Conservation (phyloP, 495 filamentous ascomycete genomes). For the Penicillium paradoxum region DNA sequence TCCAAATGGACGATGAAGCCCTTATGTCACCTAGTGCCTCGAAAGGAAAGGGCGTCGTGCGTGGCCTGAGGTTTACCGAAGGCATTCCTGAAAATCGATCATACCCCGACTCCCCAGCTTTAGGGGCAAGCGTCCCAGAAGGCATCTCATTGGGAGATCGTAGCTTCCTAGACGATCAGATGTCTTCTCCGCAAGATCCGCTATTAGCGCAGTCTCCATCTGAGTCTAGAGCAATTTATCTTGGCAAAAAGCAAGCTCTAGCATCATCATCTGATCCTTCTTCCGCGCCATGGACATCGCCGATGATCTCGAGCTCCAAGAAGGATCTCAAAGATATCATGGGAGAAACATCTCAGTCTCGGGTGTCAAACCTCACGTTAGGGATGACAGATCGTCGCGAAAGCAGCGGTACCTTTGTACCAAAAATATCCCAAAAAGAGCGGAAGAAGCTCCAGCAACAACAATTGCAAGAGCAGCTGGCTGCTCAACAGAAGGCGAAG, state of each 20-base stretch:
- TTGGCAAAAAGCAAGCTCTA: constrained; percentile 19
- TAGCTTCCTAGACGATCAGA: constrained; percentile 32
- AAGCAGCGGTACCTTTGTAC: constrained; percentile 27
- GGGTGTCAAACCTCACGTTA: constrained; percentile 67
- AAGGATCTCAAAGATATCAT: constrained; percentile 81
- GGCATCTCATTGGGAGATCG: constrained; percentile 26
- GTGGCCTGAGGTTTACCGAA: constrained; percentile 16
- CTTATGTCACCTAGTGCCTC: constrained; percentile 22
- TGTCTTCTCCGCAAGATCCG: constrained; percentile 26
- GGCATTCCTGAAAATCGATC: constrained; percentile 15
- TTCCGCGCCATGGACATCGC: constrained; percentile 56
- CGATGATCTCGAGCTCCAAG: constrained; percentile 54
- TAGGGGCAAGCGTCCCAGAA: constrained; percentile 28
- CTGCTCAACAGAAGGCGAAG: constrained; percentile 43
- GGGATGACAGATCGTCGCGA: constrained; percentile 52
- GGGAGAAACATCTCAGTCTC: constrained; percentile 60
- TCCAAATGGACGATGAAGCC: constrained; percentile 87
- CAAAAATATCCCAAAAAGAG: constrained; percentile 83
- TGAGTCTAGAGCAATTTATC: constrained; percentile 20
- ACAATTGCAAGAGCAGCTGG: constrained; percentile 51
- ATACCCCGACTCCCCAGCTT: constrained; percentile 25
- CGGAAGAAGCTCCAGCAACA: constrained; percentile 77
- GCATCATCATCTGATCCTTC: constrained; percentile 9
- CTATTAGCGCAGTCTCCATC: constrained; percentile 29
- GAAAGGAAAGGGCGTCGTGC: constrained; percentile 32